These are phyloP conservation scores for Aphanomyces cochlioides DNA, from an alignment of 352 stramenopile species.

Conservation along the genomic window DNA sequence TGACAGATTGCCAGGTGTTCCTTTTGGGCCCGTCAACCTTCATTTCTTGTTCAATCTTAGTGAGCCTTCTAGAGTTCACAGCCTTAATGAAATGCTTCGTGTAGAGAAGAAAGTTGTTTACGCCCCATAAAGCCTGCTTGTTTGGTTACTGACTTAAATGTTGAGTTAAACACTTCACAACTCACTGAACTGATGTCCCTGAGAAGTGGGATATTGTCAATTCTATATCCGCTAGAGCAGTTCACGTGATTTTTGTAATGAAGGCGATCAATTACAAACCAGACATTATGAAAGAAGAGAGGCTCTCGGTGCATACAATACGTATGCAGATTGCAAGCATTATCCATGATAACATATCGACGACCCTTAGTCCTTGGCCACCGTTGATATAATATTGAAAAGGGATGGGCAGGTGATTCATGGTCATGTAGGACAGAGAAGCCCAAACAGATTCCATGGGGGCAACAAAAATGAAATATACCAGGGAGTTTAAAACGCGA, in stretches of 20 bases:
- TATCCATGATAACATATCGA: neutral
- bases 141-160: neutral
- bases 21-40: no score
- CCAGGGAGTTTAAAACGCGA: no score
- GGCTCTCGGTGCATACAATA: neutral
- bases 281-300: neutral
- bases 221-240: neutral
- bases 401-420: neutral
- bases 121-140: neutral
- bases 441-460: neutral
- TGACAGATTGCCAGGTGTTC: no score
- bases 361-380: neutral
- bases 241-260: conserved; percentile 2
- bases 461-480: neutral
- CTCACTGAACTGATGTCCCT: neutral
- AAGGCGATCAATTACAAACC: neutral
- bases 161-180: neutral
- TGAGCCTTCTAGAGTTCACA: no score
- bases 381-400: neutral
- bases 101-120: neutral
- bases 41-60: no score
- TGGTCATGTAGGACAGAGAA: neutral
- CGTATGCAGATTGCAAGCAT: neutral
- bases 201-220: neutral
- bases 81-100: neutral